Evolutionary conservation across 345 rosid genomes (phyloP), one percentile per base, ranked within the genome.

Genomic region (Populus euphratica): DNA sequence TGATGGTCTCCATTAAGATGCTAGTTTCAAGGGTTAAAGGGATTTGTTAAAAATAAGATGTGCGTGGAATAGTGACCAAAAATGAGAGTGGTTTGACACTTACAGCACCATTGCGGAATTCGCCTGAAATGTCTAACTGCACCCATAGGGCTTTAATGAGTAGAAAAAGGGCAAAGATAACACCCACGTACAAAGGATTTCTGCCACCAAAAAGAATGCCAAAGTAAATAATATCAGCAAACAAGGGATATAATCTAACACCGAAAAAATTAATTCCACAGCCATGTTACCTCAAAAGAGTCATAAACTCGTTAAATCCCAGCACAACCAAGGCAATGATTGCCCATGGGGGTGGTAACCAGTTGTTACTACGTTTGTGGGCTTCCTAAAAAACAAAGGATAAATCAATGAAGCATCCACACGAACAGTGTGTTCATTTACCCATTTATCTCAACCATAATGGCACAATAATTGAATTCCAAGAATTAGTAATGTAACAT

Each of bases 311-410:
- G 76, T 96, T 94, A 80, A 96, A 96, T 76, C 99, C 99, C 72
- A 96, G 91, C 80, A 94, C 83, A 38, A 90, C 59, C 85, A 96
- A 54, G 10, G 98, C 97, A 73, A 79, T 86, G 80, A 96, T 94
- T 67, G 99, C 99, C 99, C 99, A 94, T 84, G 99, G 98, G 81
- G 99, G 99, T 73, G 99, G 99, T 69, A 96, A 73, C 97, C 97
- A 96, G 91, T 92, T 96, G 94, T 92, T 94, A 78, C 82, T 91
- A 73, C 97, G 96, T 79, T 84, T 88, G 85, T 89, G 91, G 44
- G 99, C 99, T 90, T 96, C 99, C 99, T 96, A 94, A 76, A 86
- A 82, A 67, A 70, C 27, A 68, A 68, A 65, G 69, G 5, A 21
- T 33, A 77, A 9, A 38, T 65, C 52, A 66, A 68, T 39, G 35